phyloP scores from a whole-genome alignment of 768 basidiomycete genomes.

The Tephrocybe sp. region DNA sequence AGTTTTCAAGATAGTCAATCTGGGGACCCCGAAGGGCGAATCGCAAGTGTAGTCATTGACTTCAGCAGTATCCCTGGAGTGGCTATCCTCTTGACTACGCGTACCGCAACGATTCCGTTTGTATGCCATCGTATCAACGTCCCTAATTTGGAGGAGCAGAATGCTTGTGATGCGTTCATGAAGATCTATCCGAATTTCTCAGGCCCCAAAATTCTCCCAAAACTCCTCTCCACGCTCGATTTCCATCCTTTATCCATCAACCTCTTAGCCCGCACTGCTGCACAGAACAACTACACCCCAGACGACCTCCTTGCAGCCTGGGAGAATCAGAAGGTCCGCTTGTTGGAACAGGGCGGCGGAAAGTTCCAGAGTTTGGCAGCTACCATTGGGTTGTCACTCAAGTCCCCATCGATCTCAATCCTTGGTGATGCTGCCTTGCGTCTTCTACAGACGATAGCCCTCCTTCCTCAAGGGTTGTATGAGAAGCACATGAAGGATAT shows the following conservation, averaged over 20 bases:
- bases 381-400: background rate
- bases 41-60: background rate
- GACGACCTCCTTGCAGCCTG: conserved; percentile 2
- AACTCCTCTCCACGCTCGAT: background rate
- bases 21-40: background rate
- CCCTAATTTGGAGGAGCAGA: background rate
- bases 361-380: background rate
- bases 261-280: conserved; percentile 2
- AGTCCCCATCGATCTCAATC: background rate
- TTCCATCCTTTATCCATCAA: conserved; percentile 9
- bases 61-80: background rate
- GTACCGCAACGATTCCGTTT: background rate
- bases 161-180: background rate
- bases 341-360: conserved; percentile 1
- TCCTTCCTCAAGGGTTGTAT: conserved; percentile 3
- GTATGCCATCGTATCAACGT: background rate
- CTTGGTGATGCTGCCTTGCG: background rate
- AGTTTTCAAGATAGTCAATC: background rate
- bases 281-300: conserved; percentile 7
- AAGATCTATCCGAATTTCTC: background rate
- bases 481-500: background rate
- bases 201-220: background rate
- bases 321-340: background rate
- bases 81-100: conserved; percentile 1
- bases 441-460: background rate